Evolutionary conservation across 2,329 filamentous ascomycete genomes (phyloP).

Genomic region (Xenosphaeropsis pyriputrescens): DNA sequence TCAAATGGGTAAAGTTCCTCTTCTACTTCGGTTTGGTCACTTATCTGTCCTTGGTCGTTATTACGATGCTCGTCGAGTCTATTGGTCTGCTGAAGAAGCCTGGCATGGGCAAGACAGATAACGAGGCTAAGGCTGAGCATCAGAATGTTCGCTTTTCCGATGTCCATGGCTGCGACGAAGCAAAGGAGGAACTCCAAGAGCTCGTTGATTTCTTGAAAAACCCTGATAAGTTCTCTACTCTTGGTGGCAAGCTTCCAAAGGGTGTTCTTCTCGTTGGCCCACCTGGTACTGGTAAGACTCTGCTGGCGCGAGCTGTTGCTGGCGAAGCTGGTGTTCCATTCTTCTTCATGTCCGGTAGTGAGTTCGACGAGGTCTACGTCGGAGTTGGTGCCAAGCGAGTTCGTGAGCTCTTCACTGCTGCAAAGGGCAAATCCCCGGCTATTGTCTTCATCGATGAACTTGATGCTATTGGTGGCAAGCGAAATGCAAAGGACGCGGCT

Average conservation of each 20-base stretch:
- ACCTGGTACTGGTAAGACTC: slow-evolving; percentile 93
- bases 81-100: slow-evolving; percentile 70
- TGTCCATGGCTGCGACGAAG: slow-evolving; percentile 94
- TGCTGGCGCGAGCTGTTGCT: slow-evolving; percentile 87
- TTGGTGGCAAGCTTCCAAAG: slow-evolving; percentile 93
- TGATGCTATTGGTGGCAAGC: slow-evolving; percentile 86
- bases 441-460: slow-evolving; percentile 96
- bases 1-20: slow-evolving; percentile 85
- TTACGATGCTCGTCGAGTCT: slow-evolving; percentile 73
- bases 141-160: slow-evolving; percentile 86
- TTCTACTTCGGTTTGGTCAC: slow-evolving; percentile 63
- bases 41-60: slow-evolving; percentile 65
- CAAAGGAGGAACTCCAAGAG: slow-evolving; percentile 94
- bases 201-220: slow-evolving; percentile 92
- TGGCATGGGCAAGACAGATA: slow-evolving; percentile 44
- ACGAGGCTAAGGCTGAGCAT: slow-evolving; percentile 82
- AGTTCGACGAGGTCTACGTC: slow-evolving; percentile 97
- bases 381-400: slow-evolving; percentile 95
- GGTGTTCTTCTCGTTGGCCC: slow-evolving; percentile 90
- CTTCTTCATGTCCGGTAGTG: slow-evolving; percentile 99
- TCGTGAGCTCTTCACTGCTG: slow-evolving; percentile 76
- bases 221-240: slow-evolving; percentile 81
- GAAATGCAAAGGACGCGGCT: slow-evolving; percentile 82
- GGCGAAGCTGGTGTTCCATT: slow-evolving; percentile 96
- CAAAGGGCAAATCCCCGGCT: slow-evolving; percentile 71